These are phyloP conservation scores for Aspergillus texensis DNA, from an alignment of 2,329 filamentous ascomycete genomes.

Conservation along the genomic window DNA sequence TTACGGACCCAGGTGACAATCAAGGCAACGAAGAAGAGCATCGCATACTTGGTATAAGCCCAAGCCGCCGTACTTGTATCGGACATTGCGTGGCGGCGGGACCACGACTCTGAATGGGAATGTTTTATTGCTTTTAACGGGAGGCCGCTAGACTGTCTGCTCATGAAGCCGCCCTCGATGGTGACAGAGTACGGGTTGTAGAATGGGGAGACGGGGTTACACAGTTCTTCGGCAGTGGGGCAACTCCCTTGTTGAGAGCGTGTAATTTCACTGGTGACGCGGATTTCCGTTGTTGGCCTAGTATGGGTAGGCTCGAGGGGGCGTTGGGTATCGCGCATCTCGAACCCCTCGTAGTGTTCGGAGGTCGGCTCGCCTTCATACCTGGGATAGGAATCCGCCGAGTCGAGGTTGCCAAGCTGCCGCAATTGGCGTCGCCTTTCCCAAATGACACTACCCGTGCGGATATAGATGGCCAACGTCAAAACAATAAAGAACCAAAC, in stretches of 20 bases:
- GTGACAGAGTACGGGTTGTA: slow-evolving; percentile 37
- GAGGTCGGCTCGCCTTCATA: neutral
- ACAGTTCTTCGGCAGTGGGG: slow-evolving; percentile 4
- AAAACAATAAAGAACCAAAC: slow-evolving; percentile 46
- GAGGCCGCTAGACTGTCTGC: slow-evolving; percentile 1
- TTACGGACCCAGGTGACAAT: slow-evolving; percentile 44
- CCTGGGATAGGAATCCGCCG: slow-evolving; percentile 9
- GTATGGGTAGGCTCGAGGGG: slow-evolving; percentile 45
- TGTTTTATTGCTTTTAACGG: slow-evolving; percentile 12
- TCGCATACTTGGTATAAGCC: slow-evolving; percentile 43
- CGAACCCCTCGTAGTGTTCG: neutral
- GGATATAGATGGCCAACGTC: slow-evolving; percentile 45
- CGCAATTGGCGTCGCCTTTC: slow-evolving; percentile 64
- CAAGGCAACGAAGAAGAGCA: slow-evolving; percentile 45
- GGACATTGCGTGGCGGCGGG: slow-evolving; percentile 20
- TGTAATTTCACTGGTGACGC: slow-evolving; percentile 58
- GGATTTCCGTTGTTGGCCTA: slow-evolving; percentile 68
- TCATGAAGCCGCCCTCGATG: slow-evolving; percentile 29
- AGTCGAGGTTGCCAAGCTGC: slow-evolving; percentile 54
- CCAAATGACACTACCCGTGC: slow-evolving; percentile 43
- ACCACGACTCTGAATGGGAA: slow-evolving; percentile 9
- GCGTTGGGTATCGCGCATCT: slow-evolving; percentile 47
- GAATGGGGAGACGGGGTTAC: slow-evolving; percentile 11
- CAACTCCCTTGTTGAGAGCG: slow-evolving; percentile 10
- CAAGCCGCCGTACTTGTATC: slow-evolving; percentile 42